Base-by-base conservation (phyloP, 1,139 yeast species). In the Suhomyces atakaporum region DNA sequence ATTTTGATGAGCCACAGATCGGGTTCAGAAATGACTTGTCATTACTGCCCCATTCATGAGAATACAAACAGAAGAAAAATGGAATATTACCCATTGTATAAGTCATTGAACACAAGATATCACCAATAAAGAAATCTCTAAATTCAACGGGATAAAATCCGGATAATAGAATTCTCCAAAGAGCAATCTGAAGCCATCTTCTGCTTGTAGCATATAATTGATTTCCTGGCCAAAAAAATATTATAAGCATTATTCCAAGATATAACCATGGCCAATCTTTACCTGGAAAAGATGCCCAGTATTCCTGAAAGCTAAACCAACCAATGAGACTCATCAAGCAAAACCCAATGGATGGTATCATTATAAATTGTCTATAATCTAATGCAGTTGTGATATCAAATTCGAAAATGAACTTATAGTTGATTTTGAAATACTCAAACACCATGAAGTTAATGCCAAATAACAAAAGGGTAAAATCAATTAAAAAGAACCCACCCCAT, bases 121-220 rank as follows among this genome's bases (percentile, higher is more conserved):
- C 98, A 14, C 97, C 98, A 37, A 90, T 51, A 57, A 88, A 89
- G 68, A 92, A 90, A 62, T 92, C 98, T 42, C 94, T 73, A 56
- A 92, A 92, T 60, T 92, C 97, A 37, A 92, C 97, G 0, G 97
- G 96, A 52, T 85, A 92, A 25, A 88, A 68, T 0, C 98, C 97
- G 1, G 96, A 84, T 4, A 85, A 66, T 0, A 84, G 27, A 31
- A 92, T 64, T 53, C 98, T 73, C 73, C 90, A 78, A 3, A 81
- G 45, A 0, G 95, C 83, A 9, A 81, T 62, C 25, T 84, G 69
- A 3, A 90, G 54, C 97, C 97, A 92, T 43, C 71, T 73, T 46
- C 95, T 64, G 19, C 88, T 73, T 10, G 74, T 55, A 31, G 73
- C 70, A 49, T 73, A 80, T 25, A 72, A 58, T 2, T 76, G 66